Conservation (phyloP, 202 grass and related monocot species). For the Schoenoplectus tabernaemontani region DNA sequence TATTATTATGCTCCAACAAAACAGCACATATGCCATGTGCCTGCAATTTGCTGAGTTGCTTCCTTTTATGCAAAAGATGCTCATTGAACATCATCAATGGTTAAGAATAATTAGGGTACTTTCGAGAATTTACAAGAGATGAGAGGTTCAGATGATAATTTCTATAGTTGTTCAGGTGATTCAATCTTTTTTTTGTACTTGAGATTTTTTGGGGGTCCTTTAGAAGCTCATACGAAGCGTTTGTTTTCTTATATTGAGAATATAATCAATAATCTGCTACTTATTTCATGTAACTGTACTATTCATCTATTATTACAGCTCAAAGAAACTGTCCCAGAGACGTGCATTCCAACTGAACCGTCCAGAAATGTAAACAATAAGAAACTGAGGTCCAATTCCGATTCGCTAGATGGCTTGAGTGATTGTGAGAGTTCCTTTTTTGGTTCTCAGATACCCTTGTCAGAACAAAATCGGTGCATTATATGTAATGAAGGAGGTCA, state of each 20-base stretch:
- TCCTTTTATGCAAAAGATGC: background rate
- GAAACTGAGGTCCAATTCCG: background rate
- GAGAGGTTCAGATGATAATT: background rate
- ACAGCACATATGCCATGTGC: background rate
- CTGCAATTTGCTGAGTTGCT: background rate
- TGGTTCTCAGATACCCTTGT: background rate
- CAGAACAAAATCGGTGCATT: constrained; percentile 11
- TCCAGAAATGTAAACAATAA: background rate
- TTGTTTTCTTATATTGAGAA: background rate
- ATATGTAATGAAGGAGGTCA: background rate
- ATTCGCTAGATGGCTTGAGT: background rate
- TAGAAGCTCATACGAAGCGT: background rate
- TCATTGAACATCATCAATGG: background rate
- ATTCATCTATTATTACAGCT: background rate
- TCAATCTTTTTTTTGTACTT: background rate
- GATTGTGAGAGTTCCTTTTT: background rate
- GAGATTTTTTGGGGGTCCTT: too few species aligned
- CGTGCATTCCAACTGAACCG: background rate
- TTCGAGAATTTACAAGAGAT: background rate
- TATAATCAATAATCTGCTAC: background rate
- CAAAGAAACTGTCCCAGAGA: background rate
- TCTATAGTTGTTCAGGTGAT: background rate
- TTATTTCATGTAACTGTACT: background rate
- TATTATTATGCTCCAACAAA: background rate
- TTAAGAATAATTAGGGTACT: background rate